phyloP scores from a whole-genome alignment of 257 asterid genomes.

The Scutellaria galericulata region DNA sequence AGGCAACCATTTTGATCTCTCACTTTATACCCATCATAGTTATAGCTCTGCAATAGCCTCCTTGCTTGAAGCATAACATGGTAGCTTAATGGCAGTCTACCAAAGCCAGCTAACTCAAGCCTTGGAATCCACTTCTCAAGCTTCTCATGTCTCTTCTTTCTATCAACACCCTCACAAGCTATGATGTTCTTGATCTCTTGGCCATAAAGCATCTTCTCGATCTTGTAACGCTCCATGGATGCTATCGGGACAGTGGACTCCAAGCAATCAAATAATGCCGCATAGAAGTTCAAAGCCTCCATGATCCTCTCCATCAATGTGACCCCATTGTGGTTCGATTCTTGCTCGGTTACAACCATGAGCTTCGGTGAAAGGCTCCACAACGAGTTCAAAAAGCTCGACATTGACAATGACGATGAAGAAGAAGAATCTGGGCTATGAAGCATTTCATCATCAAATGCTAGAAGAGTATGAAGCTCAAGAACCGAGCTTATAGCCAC shows the following conservation, averaged over 20 bases:
- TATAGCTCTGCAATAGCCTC: slow-evolving; percentile 59
- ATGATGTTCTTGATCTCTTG: slow-evolving; percentile 72
- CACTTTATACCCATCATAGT: slow-evolving; percentile 58
- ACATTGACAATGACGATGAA: slow-evolving; percentile 36
- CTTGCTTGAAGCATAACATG: slow-evolving; percentile 63
- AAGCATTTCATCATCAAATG: slow-evolving; percentile 50
- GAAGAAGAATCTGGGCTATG: slow-evolving; percentile 53
- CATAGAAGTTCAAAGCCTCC: slow-evolving; percentile 67
- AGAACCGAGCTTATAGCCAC: slow-evolving; percentile 64
- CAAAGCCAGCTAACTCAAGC: slow-evolving; percentile 65
- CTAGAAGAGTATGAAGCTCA: slow-evolving; percentile 62
- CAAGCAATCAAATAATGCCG: slow-evolving; percentile 77
- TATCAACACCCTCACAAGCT: slow-evolving; percentile 70
- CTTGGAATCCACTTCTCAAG: slow-evolving; percentile 71
- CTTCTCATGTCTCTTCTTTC: slow-evolving; percentile 71
- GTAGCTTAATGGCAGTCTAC: slow-evolving; percentile 60
- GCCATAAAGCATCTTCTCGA: slow-evolving; percentile 67
- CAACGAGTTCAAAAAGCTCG: slow-evolving; percentile 47
- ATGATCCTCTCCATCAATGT: slow-evolving; percentile 59
- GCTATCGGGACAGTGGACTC: slow-evolving; percentile 61
- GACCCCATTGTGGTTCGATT: slow-evolving; percentile 61
- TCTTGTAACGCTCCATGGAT: slow-evolving; percentile 56
- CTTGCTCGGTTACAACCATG: slow-evolving; percentile 75
- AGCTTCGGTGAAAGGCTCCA: slow-evolving; percentile 70
- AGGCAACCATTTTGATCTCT: slow-evolving; percentile 67